phyloP scores from a whole-genome alignment of 805 yeast genomes.

The Kluyveromyces wickerhamii region DNA sequence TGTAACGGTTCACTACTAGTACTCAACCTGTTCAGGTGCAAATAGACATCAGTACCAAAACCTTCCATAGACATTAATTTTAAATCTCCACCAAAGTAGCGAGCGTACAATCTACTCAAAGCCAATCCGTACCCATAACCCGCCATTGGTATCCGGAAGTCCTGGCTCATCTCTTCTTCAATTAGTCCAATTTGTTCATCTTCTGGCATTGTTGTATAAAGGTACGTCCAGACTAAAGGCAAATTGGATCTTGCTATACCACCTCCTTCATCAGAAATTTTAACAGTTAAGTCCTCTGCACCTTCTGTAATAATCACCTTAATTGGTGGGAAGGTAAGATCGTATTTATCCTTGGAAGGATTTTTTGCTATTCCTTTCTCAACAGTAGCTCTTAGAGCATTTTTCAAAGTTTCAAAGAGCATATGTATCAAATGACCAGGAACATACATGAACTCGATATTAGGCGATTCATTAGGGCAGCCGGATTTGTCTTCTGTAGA shows the following conservation, averaged over 20 bases:
- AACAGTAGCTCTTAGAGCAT: constrained; percentile 81
- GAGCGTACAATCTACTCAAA: constrained; percentile 74
- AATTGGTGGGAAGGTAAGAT: constrained; percentile 71
- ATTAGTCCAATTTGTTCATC: constrained; percentile 50
- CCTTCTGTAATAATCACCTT: constrained; percentile 86
- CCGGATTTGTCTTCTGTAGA: constrained; percentile 1
- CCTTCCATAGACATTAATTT: constrained; percentile 88
- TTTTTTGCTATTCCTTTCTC: constrained; percentile 55
- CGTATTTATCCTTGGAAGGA: constrained; percentile 38
- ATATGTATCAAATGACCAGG: constrained; percentile 90
- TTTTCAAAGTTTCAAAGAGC: constrained; percentile 82
- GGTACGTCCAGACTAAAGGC: constrained; percentile 83
- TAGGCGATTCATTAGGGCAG: constrained; percentile 38
- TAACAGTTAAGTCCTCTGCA: constrained; percentile 81
- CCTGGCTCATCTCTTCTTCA: constrained; percentile 47
- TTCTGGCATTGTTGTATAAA: constrained; percentile 78
- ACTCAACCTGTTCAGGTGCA: constrained; percentile 75
- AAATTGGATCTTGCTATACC: constrained; percentile 81
- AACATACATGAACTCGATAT: constrained; percentile 79
- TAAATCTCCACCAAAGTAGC: constrained; percentile 86
- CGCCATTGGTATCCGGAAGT: constrained; percentile 85
- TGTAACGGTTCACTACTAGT: constrained; percentile 60
- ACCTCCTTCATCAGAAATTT: constrained; percentile 89
- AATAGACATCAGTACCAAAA: constrained; percentile 85
- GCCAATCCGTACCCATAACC: constrained; percentile 93